Evolutionary conservation across 1,284 basidiomycete species (phyloP).

Genomic region (Puccinia sorghi): DNA sequence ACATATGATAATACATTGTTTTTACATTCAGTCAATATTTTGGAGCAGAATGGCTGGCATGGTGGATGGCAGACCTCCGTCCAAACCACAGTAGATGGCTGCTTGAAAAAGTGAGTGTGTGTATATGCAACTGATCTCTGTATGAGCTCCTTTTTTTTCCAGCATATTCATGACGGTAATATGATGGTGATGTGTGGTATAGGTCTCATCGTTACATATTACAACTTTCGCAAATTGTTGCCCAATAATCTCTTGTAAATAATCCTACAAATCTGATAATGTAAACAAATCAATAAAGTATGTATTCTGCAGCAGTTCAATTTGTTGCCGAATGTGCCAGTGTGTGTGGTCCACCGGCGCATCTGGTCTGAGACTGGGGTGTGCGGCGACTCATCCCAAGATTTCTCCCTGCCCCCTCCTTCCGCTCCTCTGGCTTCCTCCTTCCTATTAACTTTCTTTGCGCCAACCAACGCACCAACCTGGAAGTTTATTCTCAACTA

Average conservation of each 20-base stretch:
- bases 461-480: background rate
- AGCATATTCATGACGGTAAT: background rate
- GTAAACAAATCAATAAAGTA: too few species aligned
- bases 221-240: background rate
- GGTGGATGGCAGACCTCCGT: too few species aligned
- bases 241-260: background rate
- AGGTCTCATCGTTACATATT: background rate
- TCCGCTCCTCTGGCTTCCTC: too few species aligned
- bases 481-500: background rate
- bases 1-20: too few species aligned
- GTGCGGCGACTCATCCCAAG: too few species aligned
- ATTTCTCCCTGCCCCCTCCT: too few species aligned
- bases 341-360: conserved; percentile 6
- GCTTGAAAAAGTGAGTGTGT: background rate
- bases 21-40: too few species aligned
- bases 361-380: background rate
- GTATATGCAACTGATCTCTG: background rate
- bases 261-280: background rate
- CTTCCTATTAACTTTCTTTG: background rate
- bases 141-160: background rate
- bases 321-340: background rate
- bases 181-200: background rate
- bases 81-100: background rate
- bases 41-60: too few species aligned
- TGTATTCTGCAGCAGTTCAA: conserved; percentile 20